Percentiles rank a stretch among this genome's conserved stretches.
Conservation (phyloP, 23 red algal species). For the Gracilaria gracilis region DNA sequence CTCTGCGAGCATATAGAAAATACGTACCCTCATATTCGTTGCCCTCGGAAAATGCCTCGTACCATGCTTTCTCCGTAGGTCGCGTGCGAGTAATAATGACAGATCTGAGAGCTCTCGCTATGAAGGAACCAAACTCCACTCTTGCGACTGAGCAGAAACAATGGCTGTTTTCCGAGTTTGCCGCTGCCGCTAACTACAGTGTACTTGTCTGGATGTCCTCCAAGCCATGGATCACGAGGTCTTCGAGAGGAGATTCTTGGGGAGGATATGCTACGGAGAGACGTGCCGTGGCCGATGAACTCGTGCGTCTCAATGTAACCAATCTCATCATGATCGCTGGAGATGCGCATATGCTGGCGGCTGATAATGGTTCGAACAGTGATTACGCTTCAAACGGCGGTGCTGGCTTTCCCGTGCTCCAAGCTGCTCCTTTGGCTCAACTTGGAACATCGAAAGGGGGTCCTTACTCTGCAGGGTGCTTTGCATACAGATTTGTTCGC, state of each 20-base stretch:
- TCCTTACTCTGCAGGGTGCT: constrained; percentile 48
- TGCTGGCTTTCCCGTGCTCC: constrained; percentile 66
- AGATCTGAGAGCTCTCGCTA: constrained; percentile 46
- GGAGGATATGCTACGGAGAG: constrained; percentile 39
- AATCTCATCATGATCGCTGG: constrained; percentile 62
- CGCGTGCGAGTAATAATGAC: constrained; percentile 53
- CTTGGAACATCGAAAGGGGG: constrained; percentile 56
- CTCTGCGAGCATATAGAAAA: constrained; percentile 32
- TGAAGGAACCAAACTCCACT: constrained; percentile 24
- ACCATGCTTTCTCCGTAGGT: constrained; percentile 65
- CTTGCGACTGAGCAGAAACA: constrained; percentile 39
- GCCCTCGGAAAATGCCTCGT: constrained; percentile 46
- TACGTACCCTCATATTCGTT: constrained; percentile 32
- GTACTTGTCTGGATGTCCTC: constrained; percentile 65
- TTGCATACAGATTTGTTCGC: constrained; percentile 17
- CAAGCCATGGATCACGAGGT: constrained; percentile 53
- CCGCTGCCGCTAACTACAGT: constrained; percentile 14
- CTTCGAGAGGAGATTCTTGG: constrained; percentile 29
- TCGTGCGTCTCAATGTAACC: constrained; percentile 43
- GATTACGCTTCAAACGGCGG: constrained; percentile 41
- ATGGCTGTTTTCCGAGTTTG: constrained; percentile 56
- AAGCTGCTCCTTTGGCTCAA: constrained; percentile 37
- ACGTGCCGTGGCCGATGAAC: constrained; percentile 12
- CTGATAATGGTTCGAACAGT: constrained; percentile 44
- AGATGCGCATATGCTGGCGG: constrained; percentile 61